These are phyloP conservation scores for Hypoxylon sp. DNA, from an alignment of 2,329 filamentous ascomycete genomes.

Conservation along the genomic window DNA sequence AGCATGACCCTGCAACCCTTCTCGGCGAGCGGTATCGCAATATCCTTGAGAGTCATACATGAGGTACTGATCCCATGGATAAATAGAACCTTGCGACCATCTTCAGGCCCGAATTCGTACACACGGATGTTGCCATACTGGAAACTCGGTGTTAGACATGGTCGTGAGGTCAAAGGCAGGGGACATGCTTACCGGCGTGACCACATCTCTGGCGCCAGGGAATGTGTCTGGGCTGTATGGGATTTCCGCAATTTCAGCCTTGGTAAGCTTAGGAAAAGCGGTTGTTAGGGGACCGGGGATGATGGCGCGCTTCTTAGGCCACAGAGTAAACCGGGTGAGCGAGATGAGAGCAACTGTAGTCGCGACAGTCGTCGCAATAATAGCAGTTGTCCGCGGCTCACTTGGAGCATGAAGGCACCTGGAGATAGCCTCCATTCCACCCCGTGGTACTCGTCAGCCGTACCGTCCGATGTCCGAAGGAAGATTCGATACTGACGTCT, in stretches of 20 bases:
- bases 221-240: slow-evolving; percentile 77
- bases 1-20: slow-evolving; percentile 85
- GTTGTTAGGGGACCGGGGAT: slow-evolving; percentile 64
- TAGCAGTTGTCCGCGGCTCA: slow-evolving; percentile 51
- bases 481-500: slow-evolving; percentile 3
- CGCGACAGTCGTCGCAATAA: slow-evolving; percentile 60
- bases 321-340: slow-evolving; percentile 56
- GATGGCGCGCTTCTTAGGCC: slow-evolving; percentile 58
- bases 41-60: slow-evolving; percentile 77
- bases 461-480: not conserved
- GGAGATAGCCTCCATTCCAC: slow-evolving; percentile 52
- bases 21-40: slow-evolving; percentile 77
- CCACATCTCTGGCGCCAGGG: slow-evolving; percentile 80
- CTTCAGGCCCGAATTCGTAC: slow-evolving; percentile 85
- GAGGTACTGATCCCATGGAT: slow-evolving; percentile 89
- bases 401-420: slow-evolving; percentile 46
- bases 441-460: slow-evolving; percentile 3
- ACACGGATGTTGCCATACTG: slow-evolving; percentile 81
- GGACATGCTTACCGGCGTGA: slow-evolving; percentile 69
- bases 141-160: slow-evolving; percentile 9
- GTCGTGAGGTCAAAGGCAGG: not conserved
- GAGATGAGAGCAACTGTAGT: slow-evolving; percentile 60
- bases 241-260: slow-evolving; percentile 57
- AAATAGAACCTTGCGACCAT: slow-evolving; percentile 81
- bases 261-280: slow-evolving; percentile 56